Percentiles rank a stretch among this genome's conserved stretches.
Conservation (phyloP, 805 yeast genomes). For the Candida ortonii region DNA sequence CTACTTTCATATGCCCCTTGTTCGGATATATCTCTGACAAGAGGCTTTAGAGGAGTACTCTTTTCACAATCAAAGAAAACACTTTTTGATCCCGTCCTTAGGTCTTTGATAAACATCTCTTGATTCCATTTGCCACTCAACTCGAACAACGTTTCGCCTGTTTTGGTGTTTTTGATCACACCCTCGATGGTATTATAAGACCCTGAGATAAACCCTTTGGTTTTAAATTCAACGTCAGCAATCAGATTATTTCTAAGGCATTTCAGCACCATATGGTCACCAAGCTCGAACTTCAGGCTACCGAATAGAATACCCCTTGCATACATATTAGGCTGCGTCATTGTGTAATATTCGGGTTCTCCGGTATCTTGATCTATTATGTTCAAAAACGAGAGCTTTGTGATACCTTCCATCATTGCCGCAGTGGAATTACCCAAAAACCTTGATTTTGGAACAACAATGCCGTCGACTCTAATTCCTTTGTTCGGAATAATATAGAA, state of each 20-base stretch:
- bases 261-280: constrained; percentile 82
- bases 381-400: constrained; percentile 66
- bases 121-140: constrained; percentile 94
- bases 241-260: constrained; percentile 56
- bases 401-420: constrained; percentile 92
- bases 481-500: constrained; percentile 82
- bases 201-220: constrained; percentile 92
- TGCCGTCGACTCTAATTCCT: constrained; percentile 84
- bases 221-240: constrained; percentile 89
- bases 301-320: constrained; percentile 94
- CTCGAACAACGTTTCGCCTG: constrained; percentile 57
- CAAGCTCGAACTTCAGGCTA: constrained; percentile 82
- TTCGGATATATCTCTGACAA: constrained; percentile 71
- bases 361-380: constrained; percentile 43
- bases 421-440: constrained; percentile 96
- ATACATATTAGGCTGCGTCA: constrained; percentile 95
- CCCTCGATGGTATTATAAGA: constrained; percentile 90
- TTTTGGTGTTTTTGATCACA: constrained; percentile 46
- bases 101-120: constrained; percentile 63
- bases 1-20: constrained; percentile 84
- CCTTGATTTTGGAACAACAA: constrained; percentile 79
- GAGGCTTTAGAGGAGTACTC: constrained; percentile 56
- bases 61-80: constrained; percentile 60
- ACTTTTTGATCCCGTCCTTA: constrained; percentile 38
- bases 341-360: constrained; percentile 63